These are phyloP conservation scores for Sphagnum contortum DNA, from an alignment of 225 moss, liverwort and hornwort species.

Conservation along the genomic window DNA sequence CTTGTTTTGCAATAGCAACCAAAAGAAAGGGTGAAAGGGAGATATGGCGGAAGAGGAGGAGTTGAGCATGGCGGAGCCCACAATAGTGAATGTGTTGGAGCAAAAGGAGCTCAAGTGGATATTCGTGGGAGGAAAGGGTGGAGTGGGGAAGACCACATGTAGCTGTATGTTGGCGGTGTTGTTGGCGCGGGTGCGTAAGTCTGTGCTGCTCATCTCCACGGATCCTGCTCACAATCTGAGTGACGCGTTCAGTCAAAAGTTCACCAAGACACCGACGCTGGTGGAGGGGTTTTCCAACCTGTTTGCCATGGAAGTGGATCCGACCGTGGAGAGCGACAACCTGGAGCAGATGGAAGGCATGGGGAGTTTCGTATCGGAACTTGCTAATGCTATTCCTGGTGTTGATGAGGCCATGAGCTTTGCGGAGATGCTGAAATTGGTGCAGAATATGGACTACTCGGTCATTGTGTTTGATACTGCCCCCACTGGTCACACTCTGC, in stretches of 20 bases:
- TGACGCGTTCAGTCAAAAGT: slow-evolving; percentile 95
- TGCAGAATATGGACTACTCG: slow-evolving; percentile 96
- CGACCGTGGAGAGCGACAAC: slow-evolving; percentile 87
- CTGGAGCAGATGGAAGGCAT: slow-evolving; percentile 80
- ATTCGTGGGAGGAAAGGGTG: slow-evolving; percentile 93
- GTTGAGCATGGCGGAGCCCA: slow-evolving; percentile 39
- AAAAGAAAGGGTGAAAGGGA: no score
- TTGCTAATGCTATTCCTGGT: slow-evolving; percentile 90
- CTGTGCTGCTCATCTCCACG: slow-evolving; percentile 83
- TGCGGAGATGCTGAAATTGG: slow-evolving; percentile 99
- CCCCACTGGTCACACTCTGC: slow-evolving; percentile 82
- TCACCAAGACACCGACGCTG: slow-evolving; percentile 67
- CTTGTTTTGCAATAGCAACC: no score
- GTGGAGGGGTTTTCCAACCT: slow-evolving; percentile 76
- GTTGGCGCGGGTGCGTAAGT: slow-evolving; percentile 56
- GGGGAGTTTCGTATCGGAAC: slow-evolving; percentile 86
- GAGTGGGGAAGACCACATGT: slow-evolving; percentile 95
- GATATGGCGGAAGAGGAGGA: slow-evolving; percentile 16
- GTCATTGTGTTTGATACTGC: slow-evolving; percentile 98
- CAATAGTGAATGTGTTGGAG: slow-evolving; percentile 63
- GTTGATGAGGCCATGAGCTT: slow-evolving; percentile 99
- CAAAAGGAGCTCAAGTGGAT: slow-evolving; percentile 86
- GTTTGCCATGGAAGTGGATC: slow-evolving; percentile 97
- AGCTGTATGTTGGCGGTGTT: slow-evolving; percentile 90
- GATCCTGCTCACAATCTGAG: slow-evolving; percentile 95